A percentile compares a stretch with the other conserved stretches of the same genome.
Conservation (phyloP, 1,284 basidiomycete species). For the Rhodotorula sp. region DNA sequence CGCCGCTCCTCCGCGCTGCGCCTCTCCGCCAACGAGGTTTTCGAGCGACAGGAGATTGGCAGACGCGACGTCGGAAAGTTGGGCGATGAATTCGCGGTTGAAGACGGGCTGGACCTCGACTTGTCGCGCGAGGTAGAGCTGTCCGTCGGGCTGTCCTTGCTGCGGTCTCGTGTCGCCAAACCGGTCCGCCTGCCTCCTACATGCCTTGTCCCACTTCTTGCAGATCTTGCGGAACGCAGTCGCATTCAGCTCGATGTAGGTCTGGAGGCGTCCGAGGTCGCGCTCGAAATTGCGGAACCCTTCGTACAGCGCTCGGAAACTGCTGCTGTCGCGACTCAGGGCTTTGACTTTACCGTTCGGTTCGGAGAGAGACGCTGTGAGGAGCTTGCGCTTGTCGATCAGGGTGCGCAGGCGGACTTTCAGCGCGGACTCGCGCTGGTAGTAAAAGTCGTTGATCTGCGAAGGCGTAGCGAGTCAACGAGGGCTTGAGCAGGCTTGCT, state of each 20-base stretch:
- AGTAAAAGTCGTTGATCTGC: slow-evolving; percentile 98
- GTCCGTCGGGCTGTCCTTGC: slow-evolving; percentile 86
- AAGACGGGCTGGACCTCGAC: slow-evolving; percentile 98
- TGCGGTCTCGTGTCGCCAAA: slow-evolving; percentile 55
- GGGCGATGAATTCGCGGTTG: slow-evolving; percentile 95
- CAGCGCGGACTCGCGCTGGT: slow-evolving; percentile 95
- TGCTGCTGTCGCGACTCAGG: slow-evolving; percentile 59
- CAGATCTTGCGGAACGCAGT: slow-evolving; percentile 92
- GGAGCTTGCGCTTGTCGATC: slow-evolving; percentile 80
- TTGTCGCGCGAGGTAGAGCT: slow-evolving; percentile 92
- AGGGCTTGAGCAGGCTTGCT: rapidly evolving
- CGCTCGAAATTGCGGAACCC: slow-evolving; percentile 92
- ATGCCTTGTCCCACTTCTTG: slow-evolving; percentile 94
- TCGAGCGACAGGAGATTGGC: slow-evolving; percentile 90
- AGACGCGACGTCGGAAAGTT: slow-evolving; percentile 88
- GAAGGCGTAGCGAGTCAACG: not conserved
- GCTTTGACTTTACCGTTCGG: slow-evolving; percentile 53
- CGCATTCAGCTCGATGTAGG: slow-evolving; percentile 97
- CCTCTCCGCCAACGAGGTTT: slow-evolving; percentile 53
- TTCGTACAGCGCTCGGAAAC: slow-evolving; percentile 60
- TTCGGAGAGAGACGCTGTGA: slow-evolving; percentile 47
- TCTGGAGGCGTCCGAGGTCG: slow-evolving; percentile 95
- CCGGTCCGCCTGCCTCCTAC: slow-evolving; percentile 37
- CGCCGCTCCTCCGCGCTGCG: slow-evolving; percentile 53
- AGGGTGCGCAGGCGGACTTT: slow-evolving; percentile 88